A percentile compares a stretch with the other conserved stretches of the same genome.
phyloP scores from a whole-genome alignment of 2,329 filamentous ascomycete species.

The Kalmusia sp. region DNA sequence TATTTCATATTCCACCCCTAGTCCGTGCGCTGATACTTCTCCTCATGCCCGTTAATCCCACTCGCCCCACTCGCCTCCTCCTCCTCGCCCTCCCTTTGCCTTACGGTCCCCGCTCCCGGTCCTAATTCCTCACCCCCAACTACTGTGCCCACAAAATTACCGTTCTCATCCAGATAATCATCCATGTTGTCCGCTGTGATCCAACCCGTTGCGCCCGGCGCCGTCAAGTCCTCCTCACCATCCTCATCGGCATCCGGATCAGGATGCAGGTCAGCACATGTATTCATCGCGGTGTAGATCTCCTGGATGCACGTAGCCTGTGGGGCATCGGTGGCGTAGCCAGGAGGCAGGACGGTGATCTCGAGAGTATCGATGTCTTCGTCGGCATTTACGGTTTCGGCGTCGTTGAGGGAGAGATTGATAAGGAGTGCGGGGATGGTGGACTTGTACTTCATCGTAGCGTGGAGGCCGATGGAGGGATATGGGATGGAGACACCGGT shows the following conservation, averaged over 20 bases:
- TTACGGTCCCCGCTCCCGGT: slow-evolving; percentile 47
- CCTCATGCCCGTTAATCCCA: slow-evolving; percentile 32
- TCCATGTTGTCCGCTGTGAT: slow-evolving; percentile 92
- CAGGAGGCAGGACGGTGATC: slow-evolving; percentile 67
- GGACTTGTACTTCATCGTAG: slow-evolving; percentile 66
- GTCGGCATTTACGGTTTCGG: slow-evolving; percentile 64
- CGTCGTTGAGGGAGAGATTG: slow-evolving; percentile 56
- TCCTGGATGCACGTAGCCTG: slow-evolving; percentile 49
- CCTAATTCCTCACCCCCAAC: slow-evolving; percentile 37
- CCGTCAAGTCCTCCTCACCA: slow-evolving; percentile 58
- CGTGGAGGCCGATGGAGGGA: slow-evolving; percentile 76
- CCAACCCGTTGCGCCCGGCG: slow-evolving; percentile 79
- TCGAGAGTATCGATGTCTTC: slow-evolving; percentile 71
- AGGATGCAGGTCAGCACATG: slow-evolving; percentile 78
- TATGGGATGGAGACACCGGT: slow-evolving; percentile 75
- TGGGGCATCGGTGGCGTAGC: slow-evolving; percentile 26
- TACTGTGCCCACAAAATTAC: slow-evolving; percentile 44
- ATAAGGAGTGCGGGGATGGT: slow-evolving; percentile 44
- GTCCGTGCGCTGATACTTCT: slow-evolving; percentile 46
- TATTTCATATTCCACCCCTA: slow-evolving; percentile 18
- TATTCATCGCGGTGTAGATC: slow-evolving; percentile 74
- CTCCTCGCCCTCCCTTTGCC: slow-evolving; percentile 40
- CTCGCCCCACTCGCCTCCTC: slow-evolving; percentile 34
- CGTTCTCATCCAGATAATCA: slow-evolving; percentile 63
- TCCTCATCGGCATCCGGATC: slow-evolving; percentile 69